phyloP scores from a whole-genome alignment of 2,329 filamentous ascomycete species.

The Claviceps paspali region DNA sequence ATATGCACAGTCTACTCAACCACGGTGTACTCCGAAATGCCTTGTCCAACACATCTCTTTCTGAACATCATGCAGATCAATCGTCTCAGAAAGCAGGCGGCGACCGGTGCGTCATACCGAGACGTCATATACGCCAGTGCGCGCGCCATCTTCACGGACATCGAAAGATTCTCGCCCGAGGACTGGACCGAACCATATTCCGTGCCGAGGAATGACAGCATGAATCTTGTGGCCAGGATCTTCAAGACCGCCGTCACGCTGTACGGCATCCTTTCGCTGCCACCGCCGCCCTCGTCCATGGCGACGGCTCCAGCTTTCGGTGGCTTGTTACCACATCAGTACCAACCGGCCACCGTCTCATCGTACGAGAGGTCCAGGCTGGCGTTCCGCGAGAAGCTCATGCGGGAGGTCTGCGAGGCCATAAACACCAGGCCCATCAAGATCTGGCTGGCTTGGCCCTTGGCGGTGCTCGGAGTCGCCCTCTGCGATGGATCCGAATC shows the following conservation, averaged over 20 bases:
- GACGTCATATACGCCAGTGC: background rate
- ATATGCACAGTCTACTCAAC: conserved; percentile 1
- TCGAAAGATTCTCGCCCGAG: conserved; percentile 1
- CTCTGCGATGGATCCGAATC: conserved; percentile 1
- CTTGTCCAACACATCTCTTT: conserved; percentile 4
- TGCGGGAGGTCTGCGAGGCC: conserved; percentile 1
- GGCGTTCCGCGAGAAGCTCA: background rate
- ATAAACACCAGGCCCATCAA: background rate
- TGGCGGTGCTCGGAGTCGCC: conserved; percentile 3
- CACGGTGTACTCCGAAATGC: conserved; percentile 4
- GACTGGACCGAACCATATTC: conserved; percentile 4
- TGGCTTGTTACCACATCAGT: background rate
- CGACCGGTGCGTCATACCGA: background rate
- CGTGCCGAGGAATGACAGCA: background rate
- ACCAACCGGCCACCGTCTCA: background rate
- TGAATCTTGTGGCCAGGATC: background rate
- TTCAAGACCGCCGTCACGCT: conserved; percentile 3
- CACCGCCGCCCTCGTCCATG: background rate
- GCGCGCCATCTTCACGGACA: background rate
- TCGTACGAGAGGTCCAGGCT: conserved; percentile 1
- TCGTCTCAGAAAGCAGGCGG: background rate
- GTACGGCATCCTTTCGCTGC: conserved; percentile 1
- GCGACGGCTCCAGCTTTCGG: background rate
- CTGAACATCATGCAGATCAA: conserved; percentile 3
- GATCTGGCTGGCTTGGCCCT: conserved; percentile 1